phyloP scores from a whole-genome alignment of 1,284 basidiomycete genomes.

The Phylloporus sp. region DNA sequence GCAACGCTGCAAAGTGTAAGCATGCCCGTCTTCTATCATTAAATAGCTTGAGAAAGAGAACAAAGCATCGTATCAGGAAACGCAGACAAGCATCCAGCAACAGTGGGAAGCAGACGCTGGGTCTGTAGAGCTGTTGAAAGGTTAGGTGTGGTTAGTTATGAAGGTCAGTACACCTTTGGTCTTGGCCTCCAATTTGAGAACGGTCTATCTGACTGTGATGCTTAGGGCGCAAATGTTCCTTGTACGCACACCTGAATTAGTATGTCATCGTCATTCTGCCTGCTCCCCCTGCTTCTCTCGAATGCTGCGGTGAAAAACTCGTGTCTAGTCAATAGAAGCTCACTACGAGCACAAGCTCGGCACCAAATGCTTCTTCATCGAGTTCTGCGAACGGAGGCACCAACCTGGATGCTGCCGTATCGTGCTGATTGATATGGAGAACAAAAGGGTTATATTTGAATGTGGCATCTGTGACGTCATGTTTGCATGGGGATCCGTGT shows the following conservation, averaged over 20 bases:
- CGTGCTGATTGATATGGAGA: conserved; percentile 91
- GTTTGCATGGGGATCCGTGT: conserved; percentile 79
- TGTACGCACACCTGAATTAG: conserved; percentile 75
- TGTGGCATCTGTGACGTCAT: conserved; percentile 83
- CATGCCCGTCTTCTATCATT: too few relatives aligned
- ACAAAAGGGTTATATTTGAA: conserved; percentile 88
- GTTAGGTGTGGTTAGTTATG: conserved; percentile 88
- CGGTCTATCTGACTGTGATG: neutral
- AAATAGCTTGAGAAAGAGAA: too few relatives aligned
- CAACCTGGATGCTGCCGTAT: conserved; percentile 81
- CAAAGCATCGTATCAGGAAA: too few relatives aligned
- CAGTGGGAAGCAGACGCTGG: too few relatives aligned
- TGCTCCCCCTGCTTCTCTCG: conserved; percentile 47
- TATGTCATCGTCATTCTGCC: conserved; percentile 92
- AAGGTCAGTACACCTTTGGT: conserved; percentile 58
- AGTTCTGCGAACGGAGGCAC: conserved; percentile 53
- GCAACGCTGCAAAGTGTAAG: too few relatives aligned
- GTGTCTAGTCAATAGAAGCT: conserved; percentile 25
- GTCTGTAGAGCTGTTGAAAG: too few relatives aligned
- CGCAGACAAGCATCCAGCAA: too few relatives aligned
- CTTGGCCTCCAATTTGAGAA: neutral
- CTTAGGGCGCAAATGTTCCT: conserved; percentile 67
- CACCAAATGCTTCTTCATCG: conserved; percentile 56
- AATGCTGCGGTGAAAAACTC: conserved; percentile 51
- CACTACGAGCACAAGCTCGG: conserved; percentile 51